Evolutionary conservation across 192 early-diverging fungal species (phyloP), one percentile per base, ranked within the genome.

Genomic region (Phlyctochytrium planicorne): DNA sequence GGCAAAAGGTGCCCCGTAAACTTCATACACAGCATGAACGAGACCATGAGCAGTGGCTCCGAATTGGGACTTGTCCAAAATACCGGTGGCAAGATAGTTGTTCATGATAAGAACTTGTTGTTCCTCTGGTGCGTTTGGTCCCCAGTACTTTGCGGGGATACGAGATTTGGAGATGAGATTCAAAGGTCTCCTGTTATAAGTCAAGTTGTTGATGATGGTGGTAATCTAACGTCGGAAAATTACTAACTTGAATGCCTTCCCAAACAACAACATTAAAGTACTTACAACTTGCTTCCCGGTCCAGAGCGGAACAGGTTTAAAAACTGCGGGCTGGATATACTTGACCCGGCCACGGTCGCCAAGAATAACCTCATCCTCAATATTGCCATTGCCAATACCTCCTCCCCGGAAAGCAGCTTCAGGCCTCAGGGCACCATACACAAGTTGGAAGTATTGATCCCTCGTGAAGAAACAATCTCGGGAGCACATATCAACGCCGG

Each of bases 21-120:
- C 83, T 76, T 99, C 95, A 72, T 97, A 96, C 32, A 95, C 87
- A 34, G 92, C 91, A 81, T 99, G 97, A 25, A 99, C 91, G 34
- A 99, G 75, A 74, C 97, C 97, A 75, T 90, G 89, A 0, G 91
- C 80, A 66, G 90, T 85, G 1, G 94, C 93, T 75, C 97, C 97
- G 69, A 98, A 95, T 76, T 98, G 96, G 25, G 92, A 88, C 81
- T 98, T 98, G 84, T 98, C 96, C 27, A 99, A 82, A 12, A 99
- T 88, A 65, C 97, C 97, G 2, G 89, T 91, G 32, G 97, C 67
- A 53, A 98, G 84, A 65, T 97, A 87, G 61, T 96, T 94, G 52
- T 95, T 89, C 65, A 93, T 84, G 52, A 99, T 73, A 34, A 92
- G 75, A 1, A 99, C 95, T 60, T 82, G 79, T 35, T 90, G 90